phyloP scores from a whole-genome alignment of 2,329 filamentous ascomycete species.

The Nothomitra cinnamomea region DNA sequence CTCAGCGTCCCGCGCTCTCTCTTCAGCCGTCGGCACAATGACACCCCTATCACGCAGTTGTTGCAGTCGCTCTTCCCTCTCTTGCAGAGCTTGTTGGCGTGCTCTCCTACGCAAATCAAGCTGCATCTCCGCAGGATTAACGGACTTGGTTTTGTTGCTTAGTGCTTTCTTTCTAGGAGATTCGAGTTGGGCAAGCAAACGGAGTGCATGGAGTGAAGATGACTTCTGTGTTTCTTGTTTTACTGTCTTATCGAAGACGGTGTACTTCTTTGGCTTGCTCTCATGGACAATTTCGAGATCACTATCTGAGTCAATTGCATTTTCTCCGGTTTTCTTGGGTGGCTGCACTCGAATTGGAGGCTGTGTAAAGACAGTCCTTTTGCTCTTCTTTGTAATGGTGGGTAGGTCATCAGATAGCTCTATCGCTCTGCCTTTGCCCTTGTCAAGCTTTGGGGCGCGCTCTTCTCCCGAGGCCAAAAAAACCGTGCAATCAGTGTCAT shows the following conservation, averaged over 20 bases:
- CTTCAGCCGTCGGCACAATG: conserved; percentile 67
- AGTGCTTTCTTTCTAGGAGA: conserved; percentile 38
- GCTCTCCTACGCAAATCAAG: conserved; percentile 51
- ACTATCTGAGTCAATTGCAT: conserved; percentile 27
- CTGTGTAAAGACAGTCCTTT: background rate
- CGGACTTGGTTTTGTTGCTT: conserved; percentile 29
- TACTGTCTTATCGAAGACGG: conserved; percentile 55
- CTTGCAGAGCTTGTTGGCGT: conserved; percentile 60
- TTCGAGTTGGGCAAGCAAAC: conserved; percentile 54
- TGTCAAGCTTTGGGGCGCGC: background rate
- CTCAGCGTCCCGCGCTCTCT: conserved; percentile 64
- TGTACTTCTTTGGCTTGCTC: conserved; percentile 34
- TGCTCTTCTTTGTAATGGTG: conserved; percentile 8
- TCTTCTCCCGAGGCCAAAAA: background rate
- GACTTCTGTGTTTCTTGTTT: conserved; percentile 44
- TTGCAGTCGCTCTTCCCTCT: conserved; percentile 61
- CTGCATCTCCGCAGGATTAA: conserved; percentile 56
- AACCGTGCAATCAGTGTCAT: too few relatives aligned
- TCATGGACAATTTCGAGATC: conserved; percentile 25
- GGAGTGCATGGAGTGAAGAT: conserved; percentile 48
- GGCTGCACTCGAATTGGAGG: conserved; percentile 23
- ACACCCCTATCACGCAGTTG: conserved; percentile 66
- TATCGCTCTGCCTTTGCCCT: conserved; percentile 42
- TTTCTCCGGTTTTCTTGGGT: conserved; percentile 19
- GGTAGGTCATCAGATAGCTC: background rate